Conservation (phyloP, 257 asterid species). For the Cinchona pubescens region DNA sequence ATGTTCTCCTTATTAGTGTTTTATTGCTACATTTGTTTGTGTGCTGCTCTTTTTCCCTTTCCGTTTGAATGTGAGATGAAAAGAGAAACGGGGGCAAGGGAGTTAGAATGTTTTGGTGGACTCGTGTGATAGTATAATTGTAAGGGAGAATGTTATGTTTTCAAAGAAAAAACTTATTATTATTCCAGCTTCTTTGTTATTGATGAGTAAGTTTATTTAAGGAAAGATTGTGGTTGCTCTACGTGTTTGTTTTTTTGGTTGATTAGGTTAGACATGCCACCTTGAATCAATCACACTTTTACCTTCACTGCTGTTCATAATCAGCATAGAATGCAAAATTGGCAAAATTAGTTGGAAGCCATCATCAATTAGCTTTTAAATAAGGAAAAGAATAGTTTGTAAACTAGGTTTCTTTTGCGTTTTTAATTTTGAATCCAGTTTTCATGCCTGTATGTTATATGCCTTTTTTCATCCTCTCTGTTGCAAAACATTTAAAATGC, state of each 20-base stretch:
- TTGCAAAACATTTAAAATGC: too few species aligned
- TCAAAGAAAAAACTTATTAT: neutral
- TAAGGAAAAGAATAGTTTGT: too few species aligned
- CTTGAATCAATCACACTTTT: neutral
- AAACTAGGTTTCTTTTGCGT: neutral
- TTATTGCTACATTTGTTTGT: neutral
- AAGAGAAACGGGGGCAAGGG: neutral
- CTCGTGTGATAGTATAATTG: neutral
- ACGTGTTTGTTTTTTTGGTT: neutral
- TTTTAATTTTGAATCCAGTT: neutral
- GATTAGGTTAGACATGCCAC: neutral
- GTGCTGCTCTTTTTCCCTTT: neutral
- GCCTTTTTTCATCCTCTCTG: neutral
- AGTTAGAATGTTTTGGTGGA: neutral
- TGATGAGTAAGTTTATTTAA: neutral
- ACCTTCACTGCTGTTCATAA: neutral
- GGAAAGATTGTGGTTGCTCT: neutral
- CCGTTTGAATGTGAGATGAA: neutral
- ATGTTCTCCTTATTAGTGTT: neutral
- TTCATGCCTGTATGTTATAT: neutral
- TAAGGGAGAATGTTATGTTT: neutral
- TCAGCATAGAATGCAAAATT: neutral
- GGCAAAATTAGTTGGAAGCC: neutral
- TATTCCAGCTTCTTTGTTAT: neutral
- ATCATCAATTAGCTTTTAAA: neutral